Evolutionary conservation across 805 yeast species (phyloP).

Genomic region (Hanseniaspora hatyaiensis): DNA sequence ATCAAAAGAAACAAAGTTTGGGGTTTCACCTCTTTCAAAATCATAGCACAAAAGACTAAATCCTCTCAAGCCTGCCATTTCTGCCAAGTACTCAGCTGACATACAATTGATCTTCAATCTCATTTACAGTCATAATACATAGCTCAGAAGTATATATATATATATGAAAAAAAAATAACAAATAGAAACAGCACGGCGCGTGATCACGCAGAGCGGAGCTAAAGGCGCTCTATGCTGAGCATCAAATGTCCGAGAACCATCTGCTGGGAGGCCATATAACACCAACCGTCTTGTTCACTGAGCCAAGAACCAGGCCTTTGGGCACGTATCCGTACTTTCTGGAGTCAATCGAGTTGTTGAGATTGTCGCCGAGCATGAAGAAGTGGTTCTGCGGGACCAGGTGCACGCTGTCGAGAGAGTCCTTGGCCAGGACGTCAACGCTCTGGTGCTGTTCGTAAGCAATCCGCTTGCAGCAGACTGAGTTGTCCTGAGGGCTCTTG

Average conservation of each 20-base stretch:
- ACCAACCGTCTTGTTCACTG: neutral
- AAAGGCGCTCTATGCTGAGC: no score
- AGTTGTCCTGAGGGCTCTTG: conserved; percentile 11
- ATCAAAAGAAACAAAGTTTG: no score
- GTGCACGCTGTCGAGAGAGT: neutral
- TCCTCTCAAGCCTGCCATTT: no score
- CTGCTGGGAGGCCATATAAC: conserved; percentile 14
- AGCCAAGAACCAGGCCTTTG: conserved; percentile 8
- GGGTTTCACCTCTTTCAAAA: no score
- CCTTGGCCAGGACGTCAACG: neutral
- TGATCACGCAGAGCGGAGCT: no score
- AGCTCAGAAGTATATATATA: no score
- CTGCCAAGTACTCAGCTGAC: no score
- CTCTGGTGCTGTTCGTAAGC: neutral
- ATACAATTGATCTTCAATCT: no score
- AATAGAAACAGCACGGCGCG: no score
- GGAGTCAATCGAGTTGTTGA: conserved; percentile 14
- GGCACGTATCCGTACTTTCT: conserved; percentile 14
- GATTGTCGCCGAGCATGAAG: conserved; percentile 13
- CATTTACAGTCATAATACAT: no score
- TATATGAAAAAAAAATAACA: neutral
- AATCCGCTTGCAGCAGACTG: conserved; percentile 10
- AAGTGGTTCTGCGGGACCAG: conserved; percentile 11
- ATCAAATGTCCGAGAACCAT: neutral
- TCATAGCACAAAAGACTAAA: no score